Evolutionary conservation across 78 protist genomes (phyloP).

Genomic region (Dictyostelium brefeldianum): DNA sequence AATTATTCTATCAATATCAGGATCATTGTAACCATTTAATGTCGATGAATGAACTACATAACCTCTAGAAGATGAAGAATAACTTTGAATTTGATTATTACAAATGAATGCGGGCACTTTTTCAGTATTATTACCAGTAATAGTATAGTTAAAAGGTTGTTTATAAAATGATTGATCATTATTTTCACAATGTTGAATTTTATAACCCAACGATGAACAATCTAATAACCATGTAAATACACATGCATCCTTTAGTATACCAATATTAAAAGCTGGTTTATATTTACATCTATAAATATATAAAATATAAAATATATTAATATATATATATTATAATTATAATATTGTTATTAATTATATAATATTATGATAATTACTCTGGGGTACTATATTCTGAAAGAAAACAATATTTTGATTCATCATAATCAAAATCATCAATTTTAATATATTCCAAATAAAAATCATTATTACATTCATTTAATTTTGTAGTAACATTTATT

Average conservation of each 20-base stretch:
- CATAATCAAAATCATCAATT: background rate
- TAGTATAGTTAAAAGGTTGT: background rate
- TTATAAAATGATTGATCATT: background rate
- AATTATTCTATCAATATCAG: background rate
- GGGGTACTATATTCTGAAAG: background rate
- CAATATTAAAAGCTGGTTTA: background rate
- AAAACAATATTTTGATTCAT: background rate
- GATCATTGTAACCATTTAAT: background rate
- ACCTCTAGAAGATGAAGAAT: background rate
- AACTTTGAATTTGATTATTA: slow-evolving; percentile 1
- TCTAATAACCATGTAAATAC: background rate
- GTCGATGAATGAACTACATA: background rate
- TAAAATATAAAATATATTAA: no score
- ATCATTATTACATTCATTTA: background rate
- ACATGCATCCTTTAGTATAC: background rate
- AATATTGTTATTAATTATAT: no score
- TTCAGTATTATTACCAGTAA: background rate
- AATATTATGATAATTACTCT: no score
- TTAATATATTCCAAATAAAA: background rate
- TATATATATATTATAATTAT: no score
- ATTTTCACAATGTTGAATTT: background rate
- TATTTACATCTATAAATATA: background rate
- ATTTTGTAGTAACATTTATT: background rate
- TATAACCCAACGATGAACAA: background rate
- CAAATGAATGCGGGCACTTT: background rate